Evolutionary conservation across 257 asterid genomes (phyloP), one percentile per base, ranked within the genome.

Genomic region (Capsicum rhomboideum): DNA sequence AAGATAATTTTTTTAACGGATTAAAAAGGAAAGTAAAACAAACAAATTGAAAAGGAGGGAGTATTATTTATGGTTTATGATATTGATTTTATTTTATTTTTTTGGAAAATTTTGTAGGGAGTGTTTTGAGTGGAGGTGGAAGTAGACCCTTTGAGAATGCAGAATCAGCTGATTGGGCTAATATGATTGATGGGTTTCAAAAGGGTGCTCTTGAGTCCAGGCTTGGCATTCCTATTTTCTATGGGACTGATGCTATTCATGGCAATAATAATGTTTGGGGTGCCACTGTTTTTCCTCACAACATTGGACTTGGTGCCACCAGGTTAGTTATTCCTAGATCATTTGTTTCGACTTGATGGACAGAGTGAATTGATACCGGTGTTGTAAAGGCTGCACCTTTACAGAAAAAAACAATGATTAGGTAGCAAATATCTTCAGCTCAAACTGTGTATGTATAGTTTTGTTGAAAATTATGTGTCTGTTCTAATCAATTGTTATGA

Each of bases 231-330:
- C 99, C 98, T n/a, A 94, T 94, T 31, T 87, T 96, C 59, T 96
- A 96, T 79, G 99, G 99, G 23, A 78, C 85, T 11, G 99, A 96
- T 88, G 98, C 98, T 10, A 97, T 96, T 85, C 99, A 96, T 86
- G 98, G 99, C 3, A 96, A 96, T 86, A 93, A 91, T 87, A 96
- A 96, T 85, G 99, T 96, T 21, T 91, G 90, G 84, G 99, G 98
- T 69, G 61, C 99, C 87, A 96, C 99, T 83, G 90, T 96, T 86
- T 96, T 96, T 75, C 99, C 99, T 69, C 99, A 96, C 80, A 94
- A 96, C 80, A 83, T 96, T 85, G 98, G 97, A 71, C 96, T 96
- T 79, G 99, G 98, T 68, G 98, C 99, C 82, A 96, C 99, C 80
- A 95, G 98, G 99, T 94, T 52, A 77, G 63, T 74, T 67, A 16